Conservation (phyloP, 768 basidiomycete species). For the Phaffia tasmanica region DNA sequence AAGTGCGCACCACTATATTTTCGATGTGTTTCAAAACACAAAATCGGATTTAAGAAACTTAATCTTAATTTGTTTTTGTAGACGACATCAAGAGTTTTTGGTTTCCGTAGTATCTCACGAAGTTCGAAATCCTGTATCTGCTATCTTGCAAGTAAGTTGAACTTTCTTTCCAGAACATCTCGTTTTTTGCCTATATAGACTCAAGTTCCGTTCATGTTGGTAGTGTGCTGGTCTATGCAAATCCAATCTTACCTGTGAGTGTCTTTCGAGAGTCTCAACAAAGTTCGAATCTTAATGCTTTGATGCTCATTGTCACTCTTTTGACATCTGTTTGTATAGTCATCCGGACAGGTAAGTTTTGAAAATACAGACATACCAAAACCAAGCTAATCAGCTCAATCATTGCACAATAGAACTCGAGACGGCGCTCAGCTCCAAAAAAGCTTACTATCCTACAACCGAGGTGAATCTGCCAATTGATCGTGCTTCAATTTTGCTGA, state of each 20-base stretch:
- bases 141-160: constrained; percentile 10
- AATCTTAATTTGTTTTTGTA: too few relatives aligned
- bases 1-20: too few relatives aligned
- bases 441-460: constrained; percentile 13
- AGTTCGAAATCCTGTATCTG: constrained; percentile 14
- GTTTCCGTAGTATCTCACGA: constrained; percentile 19
- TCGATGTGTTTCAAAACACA: too few relatives aligned
- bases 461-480: not conserved
- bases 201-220: not conserved
- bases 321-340: not conserved
- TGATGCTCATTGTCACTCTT: too few relatives aligned
- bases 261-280: not conserved
- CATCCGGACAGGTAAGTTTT: not conserved
- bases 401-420: constrained; percentile 1
- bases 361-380: not conserved
- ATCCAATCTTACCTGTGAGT: constrained; percentile 1
- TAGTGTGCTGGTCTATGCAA: constrained; percentile 5
- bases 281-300: not conserved
- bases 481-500: not conserved
- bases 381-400: not conserved
- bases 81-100: constrained; percentile 20
- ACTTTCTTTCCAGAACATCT: not conserved
- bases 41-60: too few relatives aligned
- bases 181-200: too few relatives aligned
- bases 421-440: not conserved